Conservation (phyloP, 2,329 filamentous ascomycete species). For the Trichoderma koningii region DNA sequence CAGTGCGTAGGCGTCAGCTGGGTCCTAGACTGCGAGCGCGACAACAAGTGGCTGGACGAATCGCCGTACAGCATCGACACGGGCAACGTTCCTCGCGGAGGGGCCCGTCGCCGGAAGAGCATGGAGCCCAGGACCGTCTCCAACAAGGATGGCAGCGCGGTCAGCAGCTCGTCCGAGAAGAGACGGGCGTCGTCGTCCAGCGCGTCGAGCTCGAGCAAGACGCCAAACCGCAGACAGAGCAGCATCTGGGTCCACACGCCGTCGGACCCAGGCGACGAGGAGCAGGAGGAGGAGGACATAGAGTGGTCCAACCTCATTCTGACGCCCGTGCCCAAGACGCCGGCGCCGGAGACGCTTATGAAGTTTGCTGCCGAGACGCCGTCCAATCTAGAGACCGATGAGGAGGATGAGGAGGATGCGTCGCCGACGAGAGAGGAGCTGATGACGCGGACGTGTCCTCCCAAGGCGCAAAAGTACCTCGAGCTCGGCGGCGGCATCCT, state of each 20-base stretch:
- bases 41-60: constrained; percentile 77
- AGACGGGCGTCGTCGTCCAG: constrained; percentile 30
- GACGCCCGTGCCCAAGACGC: constrained; percentile 61
- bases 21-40: constrained; percentile 81
- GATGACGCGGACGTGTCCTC: constrained; percentile 57
- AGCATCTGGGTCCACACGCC: constrained; percentile 58
- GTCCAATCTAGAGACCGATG: constrained; percentile 40
- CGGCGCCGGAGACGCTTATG: constrained; percentile 57
- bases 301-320: constrained; percentile 50
- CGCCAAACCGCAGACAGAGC: constrained; percentile 57
- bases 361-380: constrained; percentile 55
- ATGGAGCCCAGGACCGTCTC: constrained; percentile 75
- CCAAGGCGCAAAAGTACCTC: constrained; percentile 46
- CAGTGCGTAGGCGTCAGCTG: constrained; percentile 86
- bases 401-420: constrained; percentile 33
- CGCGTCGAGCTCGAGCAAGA: constrained; percentile 45
- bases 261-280: constrained; percentile 46
- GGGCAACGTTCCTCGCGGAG: constrained; percentile 66
- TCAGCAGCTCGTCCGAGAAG: constrained; percentile 46
- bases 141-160: constrained; percentile 67
- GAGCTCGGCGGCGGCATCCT: constrained; percentile 51
- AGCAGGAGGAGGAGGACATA: constrained; percentile 44
- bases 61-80: constrained; percentile 69
- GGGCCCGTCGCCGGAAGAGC: constrained; percentile 72
- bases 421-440: constrained; percentile 44